Conservation (phyloP, 2,329 filamentous ascomycete genomes). For the Exophiala oligosperma region DNA sequence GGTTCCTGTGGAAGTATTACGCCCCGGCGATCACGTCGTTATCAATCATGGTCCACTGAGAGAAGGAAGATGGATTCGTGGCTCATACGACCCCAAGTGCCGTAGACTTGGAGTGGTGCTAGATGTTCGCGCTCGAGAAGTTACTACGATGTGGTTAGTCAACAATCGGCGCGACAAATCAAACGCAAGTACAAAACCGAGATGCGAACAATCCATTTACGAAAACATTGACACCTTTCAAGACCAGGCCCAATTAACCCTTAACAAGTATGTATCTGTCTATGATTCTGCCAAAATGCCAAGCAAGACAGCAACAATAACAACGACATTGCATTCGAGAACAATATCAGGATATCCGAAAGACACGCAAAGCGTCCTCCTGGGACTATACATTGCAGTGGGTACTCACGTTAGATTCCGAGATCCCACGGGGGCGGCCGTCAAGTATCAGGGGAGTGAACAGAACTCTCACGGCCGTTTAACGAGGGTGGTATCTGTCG, state of each 20-base stretch:
- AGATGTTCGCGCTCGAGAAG: slow-evolving; percentile 45
- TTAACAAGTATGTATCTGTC: slow-evolving; percentile 12
- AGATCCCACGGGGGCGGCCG: slow-evolving; percentile 50
- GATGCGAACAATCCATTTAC: slow-evolving; percentile 23
- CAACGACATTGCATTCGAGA: neutral
- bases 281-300: slow-evolving; percentile 31
- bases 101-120: slow-evolving; percentile 54
- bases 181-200: neutral
- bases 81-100: slow-evolving; percentile 51
- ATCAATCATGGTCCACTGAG: slow-evolving; percentile 55
- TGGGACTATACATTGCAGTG: slow-evolving; percentile 37
- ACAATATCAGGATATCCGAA: neutral
- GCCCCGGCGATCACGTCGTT: slow-evolving; percentile 46
- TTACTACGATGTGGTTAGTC: slow-evolving; percentile 56
- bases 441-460: slow-evolving; percentile 50
- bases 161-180: slow-evolving; percentile 34
- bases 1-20: slow-evolving; percentile 20
- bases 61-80: slow-evolving; percentile 54
- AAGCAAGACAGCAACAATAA: neutral
- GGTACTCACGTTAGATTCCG: slow-evolving; percentile 57
- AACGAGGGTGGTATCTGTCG: slow-evolving; percentile 45
- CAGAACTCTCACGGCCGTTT: slow-evolving; percentile 43
- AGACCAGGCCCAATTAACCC: slow-evolving; percentile 25
- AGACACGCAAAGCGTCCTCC: neutral
- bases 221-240: slow-evolving; percentile 26